Conservation (phyloP, 2,329 filamentous ascomycete genomes). For the Diaporthe batatas region DNA sequence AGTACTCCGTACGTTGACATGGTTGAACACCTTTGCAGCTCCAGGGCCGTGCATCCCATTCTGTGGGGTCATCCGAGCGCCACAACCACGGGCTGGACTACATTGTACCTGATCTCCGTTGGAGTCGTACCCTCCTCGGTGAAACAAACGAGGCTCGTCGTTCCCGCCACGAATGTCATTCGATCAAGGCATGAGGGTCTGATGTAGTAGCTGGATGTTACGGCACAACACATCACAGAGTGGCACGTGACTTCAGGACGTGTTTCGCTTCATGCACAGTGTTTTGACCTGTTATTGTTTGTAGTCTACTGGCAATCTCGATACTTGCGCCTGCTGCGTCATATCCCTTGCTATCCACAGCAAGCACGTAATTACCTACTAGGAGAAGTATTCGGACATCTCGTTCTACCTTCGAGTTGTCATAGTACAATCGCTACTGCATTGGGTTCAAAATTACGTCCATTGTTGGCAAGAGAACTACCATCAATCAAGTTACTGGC, state of each 20-base stretch:
- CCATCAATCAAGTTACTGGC: no score
- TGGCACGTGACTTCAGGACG: neutral
- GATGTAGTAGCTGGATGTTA: neutral
- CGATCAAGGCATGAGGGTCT: neutral
- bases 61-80: constrained; percentile 26
- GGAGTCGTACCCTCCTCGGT: neutral
- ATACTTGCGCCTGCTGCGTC: no score
- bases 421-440: no score
- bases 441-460: no score
- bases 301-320: no score
- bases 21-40: neutral
- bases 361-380: no score
- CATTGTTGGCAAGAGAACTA: no score
- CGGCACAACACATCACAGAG: neutral
- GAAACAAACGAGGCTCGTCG: neutral
- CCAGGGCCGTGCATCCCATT: constrained; percentile 9
- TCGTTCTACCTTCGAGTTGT: no score
- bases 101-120: neutral
- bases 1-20: constrained; percentile 2
- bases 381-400: no score
- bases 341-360: no score
- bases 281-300: neutral
- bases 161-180: neutral
- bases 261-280: neutral
- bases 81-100: neutral